These are phyloP conservation scores for Fraxinus baroniana DNA, from an alignment of 305 asterid species.

Conservation along the genomic window DNA sequence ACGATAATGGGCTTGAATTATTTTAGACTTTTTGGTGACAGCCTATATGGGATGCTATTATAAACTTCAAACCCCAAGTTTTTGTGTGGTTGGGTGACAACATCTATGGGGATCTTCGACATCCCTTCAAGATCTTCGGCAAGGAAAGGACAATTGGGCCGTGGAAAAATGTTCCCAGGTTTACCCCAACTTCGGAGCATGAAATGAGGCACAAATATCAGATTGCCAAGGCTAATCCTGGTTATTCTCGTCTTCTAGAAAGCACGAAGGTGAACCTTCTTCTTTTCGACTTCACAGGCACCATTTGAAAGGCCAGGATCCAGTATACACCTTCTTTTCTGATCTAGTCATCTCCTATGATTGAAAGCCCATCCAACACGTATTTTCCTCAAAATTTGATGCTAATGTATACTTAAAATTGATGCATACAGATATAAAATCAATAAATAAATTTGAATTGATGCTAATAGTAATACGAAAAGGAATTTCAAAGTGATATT, in stretches of 20 bases:
- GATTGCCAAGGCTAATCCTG: conserved; percentile 23
- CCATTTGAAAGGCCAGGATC: not conserved
- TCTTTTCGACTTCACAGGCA: not conserved
- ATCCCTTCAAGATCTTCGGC: conserved; percentile 31
- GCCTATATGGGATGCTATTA: conserved; percentile 34
- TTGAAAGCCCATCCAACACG: not conserved
- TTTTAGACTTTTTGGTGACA: not conserved
- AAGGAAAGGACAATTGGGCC: conserved; percentile 37
- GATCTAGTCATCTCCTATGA: not conserved
- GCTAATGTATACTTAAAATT: not conserved
- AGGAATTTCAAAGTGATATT: not conserved
- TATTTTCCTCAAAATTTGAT: not conserved
- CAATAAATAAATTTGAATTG: not conserved
- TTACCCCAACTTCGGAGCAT: conserved; percentile 26
- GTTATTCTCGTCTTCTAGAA: conserved; percentile 24
- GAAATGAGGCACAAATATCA: conserved; percentile 26
- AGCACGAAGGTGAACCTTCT: conserved; percentile 22
- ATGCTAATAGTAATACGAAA: not conserved
- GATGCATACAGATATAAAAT: not conserved
- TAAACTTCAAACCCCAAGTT: conserved; percentile 28
- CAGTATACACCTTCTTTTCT: not conserved
- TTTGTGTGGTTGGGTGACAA: conserved; percentile 38
- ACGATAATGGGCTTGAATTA: not conserved
- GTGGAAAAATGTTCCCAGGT: conserved; percentile 35
- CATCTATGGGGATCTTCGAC: conserved; percentile 32